Base-by-base conservation (phyloP, 345 rosid species). In the Eucalyptus cladocalyx region DNA sequence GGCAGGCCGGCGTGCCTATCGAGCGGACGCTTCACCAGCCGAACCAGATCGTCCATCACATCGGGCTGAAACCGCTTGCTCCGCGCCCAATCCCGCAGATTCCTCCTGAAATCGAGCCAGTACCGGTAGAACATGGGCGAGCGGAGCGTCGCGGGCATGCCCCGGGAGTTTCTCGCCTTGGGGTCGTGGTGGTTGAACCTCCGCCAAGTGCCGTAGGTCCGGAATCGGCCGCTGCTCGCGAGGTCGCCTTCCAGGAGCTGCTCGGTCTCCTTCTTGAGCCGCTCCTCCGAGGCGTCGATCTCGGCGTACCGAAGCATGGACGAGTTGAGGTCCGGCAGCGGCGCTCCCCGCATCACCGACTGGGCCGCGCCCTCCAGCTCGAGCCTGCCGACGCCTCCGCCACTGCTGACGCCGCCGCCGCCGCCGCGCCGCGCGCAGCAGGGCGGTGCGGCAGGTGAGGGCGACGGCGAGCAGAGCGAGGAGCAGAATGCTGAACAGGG, bases 241-340 rank as follows among this genome's bases (percentile, higher is more conserved):
- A 96, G 92, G 86, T 90, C 92, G 17, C 93, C 98, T 48, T 95
- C 97, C 23, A 97, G 90, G 19, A 97, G 90, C 88, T 93, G 91
- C 91, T 96, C 94, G 18, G 95, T 95, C 37, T 97, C 97, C 54
- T 91, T 93, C 91, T 92, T 95, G 60, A 93, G 65, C 85, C 93
- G 90, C 32, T 90, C 92, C 54, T 95, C 99, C 16, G 94, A 97
- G 26, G 94, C 49, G 88, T 97, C 95, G 90, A 90, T 88, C 89
- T 96, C 93, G 32, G 99, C 98, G 90, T 92, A 95, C 69, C 92
- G 92, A 67, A 97, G 96, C 90, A 97, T 54, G 42, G 98, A 95
- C 54, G 95, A 90, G 92, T 96, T 96, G 92, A 96, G 94, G 10
- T 85, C 90, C n/a, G 92, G 90, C 62, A 80, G 87, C 32, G 90